Base-by-base conservation (phyloP, 805 yeast species). In the Cyberlindnera euphorbiiphila region DNA sequence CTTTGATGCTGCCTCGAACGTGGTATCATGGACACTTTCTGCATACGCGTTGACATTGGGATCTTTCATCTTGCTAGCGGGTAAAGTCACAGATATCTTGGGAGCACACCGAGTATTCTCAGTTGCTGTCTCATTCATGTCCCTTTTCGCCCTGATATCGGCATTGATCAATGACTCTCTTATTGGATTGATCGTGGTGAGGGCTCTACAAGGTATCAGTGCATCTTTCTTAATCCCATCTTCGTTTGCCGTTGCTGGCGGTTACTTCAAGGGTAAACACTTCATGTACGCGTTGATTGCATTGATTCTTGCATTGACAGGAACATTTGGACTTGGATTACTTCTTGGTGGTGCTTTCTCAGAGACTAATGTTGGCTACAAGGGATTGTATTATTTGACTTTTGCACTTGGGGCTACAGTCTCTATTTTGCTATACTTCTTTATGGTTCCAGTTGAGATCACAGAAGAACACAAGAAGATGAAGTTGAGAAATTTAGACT, bases 271-370 rank as follows among this genome's bases (percentile, higher is more conserved):
- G 6, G 66, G 61, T 2, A 47, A 52, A 19, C 38, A 46, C 11
- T 41, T 61, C 15, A 60, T 51, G 5, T 40, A 38, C 9, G 62
- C 64, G 3, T 34, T 63, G 21, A 46, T 56, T 5, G 43, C 43
- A 3, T 46, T 62, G 5, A 48, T 61, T 4, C 34, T 58, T n/a
- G 48, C 57, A 24, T 29, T 54, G 37, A 49, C 62, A 39, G 34
- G 60, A 19, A 41, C 60, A 21, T 51, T 65, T 11, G 72, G 71
- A 7, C 24, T 68, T 11, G 75, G 74, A 6, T 45, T 56, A 3
- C 38, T 69, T 9, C 25, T 69, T 2, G 74, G 75, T 17, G 74
- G 76, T 34, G 74, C 71, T 1, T 70, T 70, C 33, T 50, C 64
- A 2, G 38, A 42, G 17, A 53, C 68, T 2, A 24, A 37, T 6